Percentiles rank a stretch among this genome's conserved stretches.
Evolutionary conservation across 176 grass and related monocot species (phyloP).

Genomic region (Oropetium thomaeum): DNA sequence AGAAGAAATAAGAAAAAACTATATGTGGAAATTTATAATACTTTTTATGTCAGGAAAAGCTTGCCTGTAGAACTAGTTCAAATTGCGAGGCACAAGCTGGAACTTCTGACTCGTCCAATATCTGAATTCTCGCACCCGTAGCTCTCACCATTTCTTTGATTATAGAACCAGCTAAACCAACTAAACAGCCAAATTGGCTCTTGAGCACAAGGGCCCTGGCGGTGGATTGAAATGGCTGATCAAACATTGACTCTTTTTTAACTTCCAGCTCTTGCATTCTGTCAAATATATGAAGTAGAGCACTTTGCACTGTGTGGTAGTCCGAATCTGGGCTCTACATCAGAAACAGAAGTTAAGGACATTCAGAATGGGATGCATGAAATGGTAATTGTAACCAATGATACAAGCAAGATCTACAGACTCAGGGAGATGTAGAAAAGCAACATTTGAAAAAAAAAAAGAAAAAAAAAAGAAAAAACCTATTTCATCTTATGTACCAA

Average conservation of each 20-base stretch:
- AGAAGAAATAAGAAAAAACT: conserved; percentile 8
- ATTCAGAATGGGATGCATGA: background rate
- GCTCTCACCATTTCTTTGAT: conserved; percentile 32
- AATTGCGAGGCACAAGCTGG: conserved; percentile 42
- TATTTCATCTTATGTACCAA: background rate
- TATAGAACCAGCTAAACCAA: conserved; percentile 31
- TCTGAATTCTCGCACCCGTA: conserved; percentile 39
- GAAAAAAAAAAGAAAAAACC: no score
- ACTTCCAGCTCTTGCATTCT: conserved; percentile 44
- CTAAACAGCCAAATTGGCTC: conserved; percentile 22
- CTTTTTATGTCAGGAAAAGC: conserved; percentile 12
- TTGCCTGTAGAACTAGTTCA: conserved; percentile 47
- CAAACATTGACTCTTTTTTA: background rate
- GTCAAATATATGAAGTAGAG: conserved; percentile 40
- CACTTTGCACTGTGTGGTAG: conserved; percentile 30
- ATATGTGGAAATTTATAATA: conserved; percentile 2
- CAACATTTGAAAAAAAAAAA: background rate
- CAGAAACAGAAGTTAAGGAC: background rate
- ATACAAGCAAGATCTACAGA: conserved; percentile 5
- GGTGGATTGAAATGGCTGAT: conserved; percentile 11
- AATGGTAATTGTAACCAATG: background rate
- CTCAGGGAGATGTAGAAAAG: background rate
- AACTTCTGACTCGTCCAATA: conserved; percentile 32
- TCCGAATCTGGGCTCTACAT: conserved; percentile 24
- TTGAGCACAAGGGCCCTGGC: conserved; percentile 31